These are phyloP conservation scores for Kalmusia sp. DNA, from an alignment of 2,329 filamentous ascomycete species.

Conservation along the genomic window DNA sequence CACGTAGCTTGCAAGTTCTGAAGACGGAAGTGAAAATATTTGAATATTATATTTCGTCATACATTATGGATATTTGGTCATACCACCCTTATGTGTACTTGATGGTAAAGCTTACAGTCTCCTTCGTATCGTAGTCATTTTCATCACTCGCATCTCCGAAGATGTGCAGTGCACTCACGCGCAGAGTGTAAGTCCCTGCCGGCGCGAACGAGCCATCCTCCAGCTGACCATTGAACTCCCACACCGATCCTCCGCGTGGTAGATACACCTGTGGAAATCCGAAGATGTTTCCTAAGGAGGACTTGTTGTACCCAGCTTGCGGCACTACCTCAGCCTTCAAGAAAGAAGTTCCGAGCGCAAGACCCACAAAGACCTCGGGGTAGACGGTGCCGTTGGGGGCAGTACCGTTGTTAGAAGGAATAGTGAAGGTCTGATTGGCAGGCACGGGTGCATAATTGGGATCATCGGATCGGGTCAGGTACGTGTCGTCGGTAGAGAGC, in stretches of 20 bases:
- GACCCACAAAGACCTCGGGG: constrained; percentile 4
- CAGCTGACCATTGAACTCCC: constrained; percentile 22
- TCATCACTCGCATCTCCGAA: constrained; percentile 11
- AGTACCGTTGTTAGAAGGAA: constrained; percentile 1
- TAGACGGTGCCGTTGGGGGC: constrained; percentile 8
- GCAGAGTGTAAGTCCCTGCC: constrained; percentile 21
- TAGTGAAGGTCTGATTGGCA: constrained; percentile 5
- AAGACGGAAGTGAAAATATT: no score
- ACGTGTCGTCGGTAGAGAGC: constrained; percentile 1
- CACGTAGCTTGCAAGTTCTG: no score
- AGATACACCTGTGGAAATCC: constrained; percentile 14
- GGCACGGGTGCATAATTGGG: not conserved
- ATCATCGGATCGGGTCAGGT: constrained; percentile 7
- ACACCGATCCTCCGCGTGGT: constrained; percentile 1
- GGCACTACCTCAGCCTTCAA: constrained; percentile 14
- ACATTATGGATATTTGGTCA: not conserved
- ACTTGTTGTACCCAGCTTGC: not conserved
- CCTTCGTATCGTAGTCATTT: constrained; percentile 5
- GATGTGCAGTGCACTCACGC: constrained; percentile 21
- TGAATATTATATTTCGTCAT: constrained; percentile 1
- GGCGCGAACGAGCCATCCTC: constrained; percentile 20
- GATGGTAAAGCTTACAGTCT: constrained; percentile 13
- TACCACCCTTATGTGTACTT: constrained; percentile 8
- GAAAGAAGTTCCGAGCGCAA: constrained; percentile 11
- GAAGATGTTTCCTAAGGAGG: constrained; percentile 12